A percentile compares a stretch with the other conserved stretches of the same genome.
Evolutionary conservation across 177 flowering plant species (phyloP).

Genomic region (Tripterygium wilfordii): DNA sequence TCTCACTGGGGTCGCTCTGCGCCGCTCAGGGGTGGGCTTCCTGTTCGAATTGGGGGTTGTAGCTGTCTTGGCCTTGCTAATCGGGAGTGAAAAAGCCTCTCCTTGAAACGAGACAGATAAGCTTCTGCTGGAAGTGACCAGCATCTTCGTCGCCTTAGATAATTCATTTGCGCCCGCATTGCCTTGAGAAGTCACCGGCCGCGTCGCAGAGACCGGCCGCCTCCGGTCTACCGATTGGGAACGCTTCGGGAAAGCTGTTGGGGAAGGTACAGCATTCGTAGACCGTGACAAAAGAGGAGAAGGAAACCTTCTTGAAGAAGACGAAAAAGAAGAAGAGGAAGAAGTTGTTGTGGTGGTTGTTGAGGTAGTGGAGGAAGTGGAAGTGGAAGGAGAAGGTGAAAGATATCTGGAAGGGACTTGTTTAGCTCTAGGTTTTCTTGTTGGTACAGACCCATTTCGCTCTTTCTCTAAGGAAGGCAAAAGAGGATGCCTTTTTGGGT

Average conservation of each 20-base stretch:
- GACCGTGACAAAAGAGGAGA: constrained; percentile 53
- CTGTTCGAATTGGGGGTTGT: constrained; percentile 36
- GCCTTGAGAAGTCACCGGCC: constrained; percentile 2
- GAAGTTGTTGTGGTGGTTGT: constrained; percentile 18
- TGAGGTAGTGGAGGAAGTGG: constrained; percentile 19
- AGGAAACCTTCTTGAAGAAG: constrained; percentile 37
- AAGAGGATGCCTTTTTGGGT: constrained; percentile 35
- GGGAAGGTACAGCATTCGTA: constrained; percentile 12
- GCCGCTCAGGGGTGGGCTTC: constrained; percentile 64
- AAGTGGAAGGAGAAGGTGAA: constrained; percentile 53
- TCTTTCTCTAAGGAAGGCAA: constrained; percentile 46
- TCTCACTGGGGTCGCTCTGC: constrained; percentile 46
- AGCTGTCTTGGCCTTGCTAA: constrained; percentile 63
- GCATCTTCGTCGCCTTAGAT: constrained; percentile 56
- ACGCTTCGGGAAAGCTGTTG: constrained; percentile 29
- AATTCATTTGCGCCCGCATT: constrained; percentile 41
- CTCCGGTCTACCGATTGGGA: constrained; percentile 72
- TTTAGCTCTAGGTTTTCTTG: constrained; percentile 48
- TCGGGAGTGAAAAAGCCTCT: constrained; percentile 77
- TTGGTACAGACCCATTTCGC: constrained; percentile 5
- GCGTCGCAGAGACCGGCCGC: constrained; percentile 32
- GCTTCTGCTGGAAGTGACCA: constrained; percentile 78
- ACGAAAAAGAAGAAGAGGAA: constrained; percentile 19
- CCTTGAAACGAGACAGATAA: constrained; percentile 96
- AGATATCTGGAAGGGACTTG: constrained; percentile 71